Evolutionary conservation across 345 rosid genomes (phyloP).

Genomic region (Melaleuca quinquenervia): DNA sequence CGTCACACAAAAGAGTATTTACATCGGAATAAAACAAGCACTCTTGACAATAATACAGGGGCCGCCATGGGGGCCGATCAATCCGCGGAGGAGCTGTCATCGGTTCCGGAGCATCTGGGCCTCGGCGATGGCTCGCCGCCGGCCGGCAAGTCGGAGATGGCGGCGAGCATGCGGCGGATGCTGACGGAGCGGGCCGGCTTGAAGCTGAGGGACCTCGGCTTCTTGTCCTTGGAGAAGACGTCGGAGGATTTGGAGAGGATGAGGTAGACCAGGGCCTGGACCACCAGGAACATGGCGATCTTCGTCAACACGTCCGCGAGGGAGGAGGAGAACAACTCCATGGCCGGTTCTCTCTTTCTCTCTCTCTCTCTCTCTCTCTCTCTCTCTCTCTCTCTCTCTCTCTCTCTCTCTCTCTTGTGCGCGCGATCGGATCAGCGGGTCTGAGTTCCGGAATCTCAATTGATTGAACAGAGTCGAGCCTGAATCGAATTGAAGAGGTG

Average conservation of each 20-base stretch:
- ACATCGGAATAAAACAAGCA: neutral
- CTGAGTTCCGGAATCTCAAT: neutral
- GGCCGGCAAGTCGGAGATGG: slow-evolving; percentile 29
- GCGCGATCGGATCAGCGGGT: neutral
- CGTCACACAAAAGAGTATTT: neutral
- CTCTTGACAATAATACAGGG: neutral
- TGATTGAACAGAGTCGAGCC: neutral
- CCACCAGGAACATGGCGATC: slow-evolving; percentile 25
- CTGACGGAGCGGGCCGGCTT: slow-evolving; percentile 32
- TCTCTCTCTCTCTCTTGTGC: neutral
- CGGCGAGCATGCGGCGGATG: slow-evolving; percentile 34
- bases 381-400: neutral
- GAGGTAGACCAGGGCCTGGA: slow-evolving; percentile 40
- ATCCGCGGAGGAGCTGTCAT: neutral
- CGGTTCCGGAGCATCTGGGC: neutral
- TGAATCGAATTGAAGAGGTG: neutral
- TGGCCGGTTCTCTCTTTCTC: neutral
- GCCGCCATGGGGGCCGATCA: neutral
- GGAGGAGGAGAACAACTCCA: neutral
- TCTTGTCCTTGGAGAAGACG: slow-evolving; percentile 30
- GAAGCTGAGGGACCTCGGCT: slow-evolving; percentile 28
- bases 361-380: too few species aligned
- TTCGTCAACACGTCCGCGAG: slow-evolving; percentile 18
- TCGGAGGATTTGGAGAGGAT: slow-evolving; percentile 38
- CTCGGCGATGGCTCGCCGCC: slow-evolving; percentile 22